Percentiles rank a stretch among this genome's conserved stretches.
These are phyloP conservation scores for Alternaria atra DNA, from an alignment of 2,329 filamentous ascomycete genomes.

Conservation along the genomic window DNA sequence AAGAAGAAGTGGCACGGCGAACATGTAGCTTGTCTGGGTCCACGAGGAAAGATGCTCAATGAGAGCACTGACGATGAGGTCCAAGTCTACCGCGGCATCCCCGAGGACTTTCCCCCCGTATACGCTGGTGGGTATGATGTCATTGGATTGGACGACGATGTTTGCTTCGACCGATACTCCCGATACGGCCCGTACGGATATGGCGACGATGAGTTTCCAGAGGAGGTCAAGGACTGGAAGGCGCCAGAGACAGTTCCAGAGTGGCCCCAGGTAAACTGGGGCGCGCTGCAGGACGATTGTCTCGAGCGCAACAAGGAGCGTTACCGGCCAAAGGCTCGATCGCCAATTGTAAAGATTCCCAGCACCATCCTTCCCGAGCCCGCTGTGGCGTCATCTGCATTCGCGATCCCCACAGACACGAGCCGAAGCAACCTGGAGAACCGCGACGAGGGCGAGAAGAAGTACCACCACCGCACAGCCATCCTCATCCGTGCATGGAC, in stretches of 20 bases:
- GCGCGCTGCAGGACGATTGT: slow-evolving; percentile 73
- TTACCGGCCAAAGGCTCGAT: slow-evolving; percentile 58
- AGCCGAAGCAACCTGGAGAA: slow-evolving; percentile 41
- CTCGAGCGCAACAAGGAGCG: slow-evolving; percentile 71
- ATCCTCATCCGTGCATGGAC: slow-evolving; percentile 59
- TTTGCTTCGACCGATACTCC: slow-evolving; percentile 69
- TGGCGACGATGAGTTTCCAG: slow-evolving; percentile 59
- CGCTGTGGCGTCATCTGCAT: slow-evolving; percentile 39
- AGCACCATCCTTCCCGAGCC: slow-evolving; percentile 39
- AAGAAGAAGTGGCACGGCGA: slow-evolving; percentile 64
- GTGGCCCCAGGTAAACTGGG: slow-evolving; percentile 76
- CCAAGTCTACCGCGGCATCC: slow-evolving; percentile 68
- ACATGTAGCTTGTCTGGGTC: slow-evolving; percentile 72
- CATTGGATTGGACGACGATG: slow-evolving; percentile 58
- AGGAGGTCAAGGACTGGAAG: slow-evolving; percentile 57
- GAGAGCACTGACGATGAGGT: slow-evolving; percentile 68
- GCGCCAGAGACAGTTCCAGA: slow-evolving; percentile 54
- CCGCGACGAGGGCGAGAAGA: slow-evolving; percentile 29
- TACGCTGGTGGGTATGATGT: slow-evolving; percentile 51
- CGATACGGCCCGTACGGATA: slow-evolving; percentile 67
- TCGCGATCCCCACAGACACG: slow-evolving; percentile 40
- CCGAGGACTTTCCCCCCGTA: slow-evolving; percentile 53
- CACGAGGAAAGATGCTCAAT: slow-evolving; percentile 62
- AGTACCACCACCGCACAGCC: slow-evolving; percentile 56
- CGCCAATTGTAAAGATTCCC: slow-evolving; percentile 39